Conservation (phyloP, 805 yeast genomes). For the Hanseniaspora valbyensis region DNA sequence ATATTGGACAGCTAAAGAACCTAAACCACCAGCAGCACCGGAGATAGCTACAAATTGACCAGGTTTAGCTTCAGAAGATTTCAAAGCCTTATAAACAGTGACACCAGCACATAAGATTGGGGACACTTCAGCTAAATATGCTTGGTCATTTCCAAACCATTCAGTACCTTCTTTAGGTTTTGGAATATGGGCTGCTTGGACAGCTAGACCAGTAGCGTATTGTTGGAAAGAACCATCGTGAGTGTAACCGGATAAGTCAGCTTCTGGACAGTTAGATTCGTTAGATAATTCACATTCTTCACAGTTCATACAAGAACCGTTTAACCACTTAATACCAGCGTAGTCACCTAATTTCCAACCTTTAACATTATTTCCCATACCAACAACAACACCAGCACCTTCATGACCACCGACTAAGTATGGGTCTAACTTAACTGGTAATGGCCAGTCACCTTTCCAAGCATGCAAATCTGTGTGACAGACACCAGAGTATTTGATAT, state of each 20-base stretch:
- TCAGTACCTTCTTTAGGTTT: constrained; percentile 16
- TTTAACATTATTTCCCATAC: constrained; percentile 46
- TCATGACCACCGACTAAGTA: constrained; percentile 66
- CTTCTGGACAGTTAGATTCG: constrained; percentile 58
- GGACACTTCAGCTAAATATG: constrained; percentile 46
- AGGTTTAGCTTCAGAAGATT: constrained; percentile 44
- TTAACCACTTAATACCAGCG: constrained; percentile 62
- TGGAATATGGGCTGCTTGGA: constrained; percentile 52
- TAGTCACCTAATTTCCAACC: constrained; percentile 54
- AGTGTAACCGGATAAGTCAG: constrained; percentile 64
- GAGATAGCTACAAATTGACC: constrained; percentile 69
- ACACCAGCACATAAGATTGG: constrained; percentile 61
- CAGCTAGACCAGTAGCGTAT: constrained; percentile 55
- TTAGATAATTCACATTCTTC: constrained; percentile 49
- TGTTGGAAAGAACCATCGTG: constrained; percentile 61
- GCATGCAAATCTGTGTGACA: constrained; percentile 93
- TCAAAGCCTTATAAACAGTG: constrained; percentile 57
- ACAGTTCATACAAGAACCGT: constrained; percentile 55
- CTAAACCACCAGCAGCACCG: constrained; percentile 78
- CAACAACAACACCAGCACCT: constrained; percentile 64
- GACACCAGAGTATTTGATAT: constrained; percentile 80
- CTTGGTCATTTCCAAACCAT: constrained; percentile 26
- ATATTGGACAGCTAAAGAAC: constrained; percentile 64
- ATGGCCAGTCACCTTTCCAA: constrained; percentile 90
- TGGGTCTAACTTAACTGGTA: constrained; percentile 37